These are phyloP conservation scores for Auricularia cornea DNA, from an alignment of 768 basidiomycete species.

Conservation along the genomic window DNA sequence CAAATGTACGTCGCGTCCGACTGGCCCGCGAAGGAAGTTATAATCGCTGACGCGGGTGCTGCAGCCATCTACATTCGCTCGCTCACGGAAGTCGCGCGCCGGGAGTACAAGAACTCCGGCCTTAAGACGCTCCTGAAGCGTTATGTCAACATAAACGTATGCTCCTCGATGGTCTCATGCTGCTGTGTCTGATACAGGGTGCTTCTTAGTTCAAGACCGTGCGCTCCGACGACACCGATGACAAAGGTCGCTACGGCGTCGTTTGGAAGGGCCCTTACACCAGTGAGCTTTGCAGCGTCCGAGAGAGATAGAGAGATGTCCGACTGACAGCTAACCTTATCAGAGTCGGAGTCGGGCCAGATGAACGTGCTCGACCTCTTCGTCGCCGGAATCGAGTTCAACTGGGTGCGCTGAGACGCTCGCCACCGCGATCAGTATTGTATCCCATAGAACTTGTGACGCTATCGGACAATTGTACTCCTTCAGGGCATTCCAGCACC, in stretches of 20 bases:
- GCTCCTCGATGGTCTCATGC: too few species aligned
- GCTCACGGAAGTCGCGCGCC: background rate
- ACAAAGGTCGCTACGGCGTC: background rate
- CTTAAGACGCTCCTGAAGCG: background rate
- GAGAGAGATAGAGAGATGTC: too few species aligned
- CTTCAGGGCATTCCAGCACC: too few species aligned
- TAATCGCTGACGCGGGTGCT: background rate
- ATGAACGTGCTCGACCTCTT: background rate
- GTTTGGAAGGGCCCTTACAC: background rate
- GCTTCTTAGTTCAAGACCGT: background rate
- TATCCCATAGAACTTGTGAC: too few species aligned
- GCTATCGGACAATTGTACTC: too few species aligned
- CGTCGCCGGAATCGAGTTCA: background rate
- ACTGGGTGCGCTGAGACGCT: background rate
- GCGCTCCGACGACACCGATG: background rate
- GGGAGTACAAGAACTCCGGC: background rate
- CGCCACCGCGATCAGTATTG: too few species aligned
- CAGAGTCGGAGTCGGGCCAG: background rate
- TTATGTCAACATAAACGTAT: background rate
- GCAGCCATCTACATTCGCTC: conserved; percentile 1
- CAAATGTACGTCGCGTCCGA: background rate
- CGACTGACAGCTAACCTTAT: background rate
- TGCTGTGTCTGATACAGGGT: too few species aligned
- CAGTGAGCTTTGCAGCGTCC: background rate
- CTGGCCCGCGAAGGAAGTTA: too few species aligned